Evolutionary conservation across 345 rosid species (phyloP).

Genomic region (Melastoma malabathricum): DNA sequence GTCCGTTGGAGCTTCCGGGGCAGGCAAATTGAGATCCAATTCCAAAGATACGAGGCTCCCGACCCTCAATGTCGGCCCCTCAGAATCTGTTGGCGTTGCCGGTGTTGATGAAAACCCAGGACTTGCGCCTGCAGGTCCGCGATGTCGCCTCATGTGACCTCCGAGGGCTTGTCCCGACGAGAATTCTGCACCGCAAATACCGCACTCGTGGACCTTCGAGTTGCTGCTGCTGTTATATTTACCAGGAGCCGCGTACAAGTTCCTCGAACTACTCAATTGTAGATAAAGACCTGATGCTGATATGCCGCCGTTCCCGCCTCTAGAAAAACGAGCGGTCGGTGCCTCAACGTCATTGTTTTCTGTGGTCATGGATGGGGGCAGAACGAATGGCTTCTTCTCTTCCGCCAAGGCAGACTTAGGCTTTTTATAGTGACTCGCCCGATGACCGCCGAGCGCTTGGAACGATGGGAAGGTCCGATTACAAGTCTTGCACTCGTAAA

Average conservation of each 20-base stretch:
- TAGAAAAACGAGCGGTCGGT: no score
- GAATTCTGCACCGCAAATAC: slow-evolving; percentile 27
- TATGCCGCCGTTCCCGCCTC: not conserved
- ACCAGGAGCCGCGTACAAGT: no score
- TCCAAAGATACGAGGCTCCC: slow-evolving; percentile 14
- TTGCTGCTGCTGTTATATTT: no score
- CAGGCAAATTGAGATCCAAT: slow-evolving; percentile 37
- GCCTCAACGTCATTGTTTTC: not conserved
- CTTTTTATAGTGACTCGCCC: slow-evolving; percentile 32
- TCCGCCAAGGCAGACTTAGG: slow-evolving; percentile 8
- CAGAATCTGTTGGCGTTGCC: not conserved
- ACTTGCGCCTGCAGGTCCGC: slow-evolving; percentile 11
- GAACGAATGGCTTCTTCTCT: slow-evolving; percentile 9
- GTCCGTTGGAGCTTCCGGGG: slow-evolving; percentile 7
- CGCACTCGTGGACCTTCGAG: slow-evolving; percentile 21
- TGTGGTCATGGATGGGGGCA: not conserved
- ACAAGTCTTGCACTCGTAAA: slow-evolving; percentile 32
- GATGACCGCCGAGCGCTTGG: slow-evolving; percentile 36
- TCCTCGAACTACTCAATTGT: no score
- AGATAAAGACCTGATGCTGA: no score
- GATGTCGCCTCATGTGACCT: slow-evolving; percentile 35
- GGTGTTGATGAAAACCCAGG: not conserved
- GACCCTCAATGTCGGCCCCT: not conserved
- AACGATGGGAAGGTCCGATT: slow-evolving; percentile 28
- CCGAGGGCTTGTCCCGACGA: slow-evolving; percentile 32